Base-by-base conservation (phyloP, 306 rosid species). In the Fragaria nilgerrensis region DNA sequence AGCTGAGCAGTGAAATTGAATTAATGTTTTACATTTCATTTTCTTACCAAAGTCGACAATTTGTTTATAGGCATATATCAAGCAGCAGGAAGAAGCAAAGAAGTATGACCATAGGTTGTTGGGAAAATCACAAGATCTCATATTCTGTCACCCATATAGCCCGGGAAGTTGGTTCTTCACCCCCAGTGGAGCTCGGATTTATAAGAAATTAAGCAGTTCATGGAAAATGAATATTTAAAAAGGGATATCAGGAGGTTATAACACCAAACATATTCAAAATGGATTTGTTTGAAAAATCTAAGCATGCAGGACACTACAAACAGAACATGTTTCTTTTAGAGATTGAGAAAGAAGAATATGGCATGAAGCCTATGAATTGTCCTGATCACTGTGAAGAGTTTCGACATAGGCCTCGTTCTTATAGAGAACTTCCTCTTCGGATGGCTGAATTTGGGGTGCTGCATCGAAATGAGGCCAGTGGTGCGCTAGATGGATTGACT, bases 141-240 rank as follows among this genome's bases (percentile, higher is more conserved):
- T 94, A 87, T 87, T 85, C 76, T 90, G 96, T 81, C 97, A 94
- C 73, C 94, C 96, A 65, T 90, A 88, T 86, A 94, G 97, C 81
- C 98, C 98, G 23, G 98, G 98, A 83, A 90, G 97, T 81, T 94
- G 98, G 98, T 94, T 94, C 87, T 94, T 94, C 72, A 97, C 92
- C 53, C 96, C 97, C 25, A 90, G 77, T 76, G 98, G 98, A 49
- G 55, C 96, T 67, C 88, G 91, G 70, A 79, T 94, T 67, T 94
- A 94, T 89, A 92, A 86, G 82, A 94, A 88, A 82, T 68, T 94
- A 39, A 86, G 91, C 86, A 84, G 4, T 94, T 94, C 80, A 92
- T 94, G 77, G 79, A 87, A 49, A 84, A 84, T 79, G 94, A 89
- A 80, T 94, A 94, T 81, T 86, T 85, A 79, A 87, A 89, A 77